Conservation (phyloP, 139 green algal species). For the Limnomonas spitsbergensis region DNA sequence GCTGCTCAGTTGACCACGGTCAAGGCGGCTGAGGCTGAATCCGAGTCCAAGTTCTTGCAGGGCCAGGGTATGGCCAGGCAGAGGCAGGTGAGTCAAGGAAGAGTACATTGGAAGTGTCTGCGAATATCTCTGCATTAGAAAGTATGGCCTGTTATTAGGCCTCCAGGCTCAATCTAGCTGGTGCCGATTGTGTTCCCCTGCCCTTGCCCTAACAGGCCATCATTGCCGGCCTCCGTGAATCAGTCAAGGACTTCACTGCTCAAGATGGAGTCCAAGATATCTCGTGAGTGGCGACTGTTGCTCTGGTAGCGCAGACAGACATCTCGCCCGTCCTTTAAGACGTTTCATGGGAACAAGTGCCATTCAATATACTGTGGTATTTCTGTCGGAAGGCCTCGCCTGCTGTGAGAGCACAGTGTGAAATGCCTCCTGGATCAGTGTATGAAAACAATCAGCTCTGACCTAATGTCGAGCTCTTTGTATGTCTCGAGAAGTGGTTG, state of each 20-base stretch:
- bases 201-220: conserved; percentile 84
- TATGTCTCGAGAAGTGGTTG: too few species aligned
- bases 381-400: too few species aligned
- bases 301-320: neutral
- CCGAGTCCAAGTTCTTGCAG: conserved; percentile 81
- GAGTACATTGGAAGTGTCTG: too few species aligned
- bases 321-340: neutral
- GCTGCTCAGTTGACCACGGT: conserved; percentile 67
- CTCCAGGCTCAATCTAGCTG: too few species aligned
- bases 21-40: conserved; percentile 91
- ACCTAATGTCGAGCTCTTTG: too few species aligned
- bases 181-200: too few species aligned
- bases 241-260: conserved; percentile 71
- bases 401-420: too few species aligned
- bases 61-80: neutral
- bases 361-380: too few species aligned
- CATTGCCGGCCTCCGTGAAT: conserved; percentile 85
- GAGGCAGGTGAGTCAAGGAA: neutral
- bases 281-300: neutral
- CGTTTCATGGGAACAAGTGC: too few species aligned
- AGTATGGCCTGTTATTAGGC: neutral
- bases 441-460: too few species aligned
- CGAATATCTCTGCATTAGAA: neutral
- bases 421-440: too few species aligned
- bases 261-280: conserved; percentile 38